Evolutionary conservation across 768 basidiomycete genomes (phyloP), one percentile per base, ranked within the genome.

Genomic region (Ramaria sp.): DNA sequence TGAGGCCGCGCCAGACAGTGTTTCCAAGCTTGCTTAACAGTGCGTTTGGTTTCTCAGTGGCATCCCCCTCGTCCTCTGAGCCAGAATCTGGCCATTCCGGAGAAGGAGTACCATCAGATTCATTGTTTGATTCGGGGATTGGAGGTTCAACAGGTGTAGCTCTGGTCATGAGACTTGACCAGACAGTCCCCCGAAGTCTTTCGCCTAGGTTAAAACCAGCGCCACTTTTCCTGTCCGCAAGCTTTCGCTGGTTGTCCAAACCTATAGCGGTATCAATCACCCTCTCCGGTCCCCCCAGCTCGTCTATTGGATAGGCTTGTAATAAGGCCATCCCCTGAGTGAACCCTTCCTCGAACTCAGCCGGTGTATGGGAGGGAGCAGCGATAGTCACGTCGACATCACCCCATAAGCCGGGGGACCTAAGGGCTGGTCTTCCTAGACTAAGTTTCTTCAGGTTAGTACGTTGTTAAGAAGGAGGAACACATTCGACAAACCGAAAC

Each of bases 1-100:
- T 78, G 46, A 86, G 78, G 1, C 84, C 83, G 62, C 75, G 81
- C 87, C 87, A 88, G 65, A 88, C 75, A 0, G 75, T 78, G 24
- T 75, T 48, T 22, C 47, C 47, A 10, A 38, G 19, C 39, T 39
- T 42, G 3, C 50, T 30, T 20, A 42, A 22, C 11, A 41, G 30
- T 31, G 33, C 20, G 5, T 17, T 34, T 11, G 55, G 13, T 34
- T 12, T 46, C 37, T 38, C 55, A 11, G 49, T 52, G 30, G 13
- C 38, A 52, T 51, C 30, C 17, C 31, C 49, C 12, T 49, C 48
- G 19, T 38, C 51, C 19, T 52, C 51, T 20, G 31, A 33, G 17
- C 51, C 51, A 38, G 51, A 52, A 52, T 52, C 51, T 13, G 51
- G 51, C 51, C 51, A 52, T 19, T 58, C 50, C 9, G 53, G 53